Base-by-base conservation (phyloP, 768 basidiomycete genomes). In the Boletus speciosus region DNA sequence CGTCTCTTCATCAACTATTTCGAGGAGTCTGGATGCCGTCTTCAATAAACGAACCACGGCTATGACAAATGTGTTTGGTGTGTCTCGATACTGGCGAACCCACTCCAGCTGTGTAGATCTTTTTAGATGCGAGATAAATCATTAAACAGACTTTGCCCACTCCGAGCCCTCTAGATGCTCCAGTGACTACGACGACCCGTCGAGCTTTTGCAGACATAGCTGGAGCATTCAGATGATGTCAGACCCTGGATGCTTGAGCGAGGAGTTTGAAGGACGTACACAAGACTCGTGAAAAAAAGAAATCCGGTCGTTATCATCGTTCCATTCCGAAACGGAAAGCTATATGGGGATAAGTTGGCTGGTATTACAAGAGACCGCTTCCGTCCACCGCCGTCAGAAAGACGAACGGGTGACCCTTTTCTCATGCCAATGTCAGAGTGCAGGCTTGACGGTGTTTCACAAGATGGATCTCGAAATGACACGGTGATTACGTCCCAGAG, bases 131-230 rank as follows among this genome's bases (percentile, higher is more conserved):
- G 6, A 37, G 34, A 45, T 21, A 42, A 8, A 31, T 45, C 23
- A 9, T 38, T 5, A n/a, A n/a, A 16, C 15, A 11, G 9, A 16
- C 14, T 52, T 52, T 10, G 21, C 51, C 43, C 21, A 52, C 51
- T 15, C 51, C 51, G 29, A 52, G 44, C 29, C 51, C 51, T 52
- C 51, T 45, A n/a, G 51, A 52, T 16, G 51, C 51, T 31, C 51
- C 51, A 39, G 51, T 52, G 44, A 52, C 37, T 19, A 52, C 51
- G 29, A 52, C 37, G 21, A 52, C 44, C 23, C 44, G 51, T 48
- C 47, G 47, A 37, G 16, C 25, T 29, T 48, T 36, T n/a, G 36
- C 36, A 16, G 25, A n/a, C 25, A 37, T 48, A 14, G 25, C n/a
- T 38, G 16, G 11, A 27, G 25, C 36, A 5, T 36, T 25, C 47